Base-by-base conservation (phyloP, 768 basidiomycete genomes). In the Lepiota subincarnata region DNA sequence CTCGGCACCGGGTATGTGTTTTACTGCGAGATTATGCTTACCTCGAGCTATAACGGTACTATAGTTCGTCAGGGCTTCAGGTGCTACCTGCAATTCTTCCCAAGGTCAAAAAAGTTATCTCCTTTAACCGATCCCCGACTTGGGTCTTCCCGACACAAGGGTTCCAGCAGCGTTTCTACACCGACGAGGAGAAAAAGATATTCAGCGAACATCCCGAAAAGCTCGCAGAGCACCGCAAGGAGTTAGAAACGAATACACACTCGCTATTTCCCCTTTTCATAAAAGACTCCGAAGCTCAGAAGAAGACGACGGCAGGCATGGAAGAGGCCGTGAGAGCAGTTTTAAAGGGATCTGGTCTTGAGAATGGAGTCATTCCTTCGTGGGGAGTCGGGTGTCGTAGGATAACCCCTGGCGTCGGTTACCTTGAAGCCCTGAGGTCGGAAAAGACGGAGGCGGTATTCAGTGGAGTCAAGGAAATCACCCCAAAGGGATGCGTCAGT, bases 331-430 rank as follows among this genome's bases (percentile, higher is more conserved):
- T 81, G 76, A 57, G 64, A 36, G 63, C 67, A 43, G 73, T 70
- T 53, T 64, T 82, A 6, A 40, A 55, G 14, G 68, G 67, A 10
- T 66, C 70, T 57, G 74, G 70, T 44, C 76, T 82, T 41, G 68
- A 70, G 14, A 70, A 73, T 13, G 61, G 70, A 40, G 40, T 70
- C 26, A 60, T 69, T 11, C 68, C 68, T 0, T 58, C 51, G n/a
- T 70, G 64, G 56, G 61, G 57, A 11, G 61, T 70, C 1, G 67
- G 68, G 1, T 70, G 69, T 45, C 57, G 66, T n/a, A 55, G 69
- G 36, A 55, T 69, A 10, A 69, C 66, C 3, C 69, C 70, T 2
- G 68, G 65, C 4, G 55, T 63, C 24, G 63, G 62, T 12, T 70
- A 68, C 48, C 62, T 71, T 4, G 69, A 71, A 54, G 58, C 64